Evolutionary conservation across 441 rosid species (phyloP).

Genomic region (Croton laevigatus): DNA sequence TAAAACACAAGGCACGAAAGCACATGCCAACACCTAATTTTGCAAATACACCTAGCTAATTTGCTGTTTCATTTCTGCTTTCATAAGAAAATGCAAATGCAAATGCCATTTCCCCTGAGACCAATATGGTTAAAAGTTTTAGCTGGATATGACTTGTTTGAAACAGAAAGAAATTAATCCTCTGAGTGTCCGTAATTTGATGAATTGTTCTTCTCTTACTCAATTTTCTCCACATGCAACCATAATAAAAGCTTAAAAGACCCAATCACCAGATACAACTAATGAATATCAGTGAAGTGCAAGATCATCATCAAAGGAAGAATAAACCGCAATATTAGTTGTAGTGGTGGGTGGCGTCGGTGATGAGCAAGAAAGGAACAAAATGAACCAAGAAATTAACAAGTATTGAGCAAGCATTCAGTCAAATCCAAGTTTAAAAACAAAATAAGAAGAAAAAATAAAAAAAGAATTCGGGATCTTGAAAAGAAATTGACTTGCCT

Average conservation of each 20-base stretch:
- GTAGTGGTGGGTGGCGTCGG: too few species aligned
- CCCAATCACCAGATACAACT: not conserved
- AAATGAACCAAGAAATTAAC: too few species aligned
- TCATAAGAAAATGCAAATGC: not conserved
- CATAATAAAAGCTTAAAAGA: not conserved
- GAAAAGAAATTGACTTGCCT: too few species aligned
- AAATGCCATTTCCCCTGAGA: not conserved
- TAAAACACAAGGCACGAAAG: not conserved
- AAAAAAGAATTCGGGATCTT: too few species aligned
- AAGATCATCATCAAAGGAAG: not conserved
- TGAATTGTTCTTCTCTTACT: not conserved
- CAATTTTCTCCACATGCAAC: slow-evolving; percentile 12
- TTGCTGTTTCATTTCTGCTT: not conserved
- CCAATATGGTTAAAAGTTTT: too few species aligned
- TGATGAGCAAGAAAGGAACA: too few species aligned
- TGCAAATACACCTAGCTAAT: not conserved
- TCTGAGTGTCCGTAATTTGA: not conserved
- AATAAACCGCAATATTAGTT: too few species aligned
- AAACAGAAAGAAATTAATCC: not conserved
- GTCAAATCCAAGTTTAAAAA: too few species aligned
- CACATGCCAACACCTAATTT: not conserved
- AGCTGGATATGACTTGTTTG: too few species aligned
- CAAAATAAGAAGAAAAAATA: too few species aligned
- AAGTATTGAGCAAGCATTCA: too few species aligned
- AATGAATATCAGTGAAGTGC: not conserved